Evolutionary conservation across 805 yeast genomes (phyloP).

Genomic region (Suhomyces emberorum): DNA sequence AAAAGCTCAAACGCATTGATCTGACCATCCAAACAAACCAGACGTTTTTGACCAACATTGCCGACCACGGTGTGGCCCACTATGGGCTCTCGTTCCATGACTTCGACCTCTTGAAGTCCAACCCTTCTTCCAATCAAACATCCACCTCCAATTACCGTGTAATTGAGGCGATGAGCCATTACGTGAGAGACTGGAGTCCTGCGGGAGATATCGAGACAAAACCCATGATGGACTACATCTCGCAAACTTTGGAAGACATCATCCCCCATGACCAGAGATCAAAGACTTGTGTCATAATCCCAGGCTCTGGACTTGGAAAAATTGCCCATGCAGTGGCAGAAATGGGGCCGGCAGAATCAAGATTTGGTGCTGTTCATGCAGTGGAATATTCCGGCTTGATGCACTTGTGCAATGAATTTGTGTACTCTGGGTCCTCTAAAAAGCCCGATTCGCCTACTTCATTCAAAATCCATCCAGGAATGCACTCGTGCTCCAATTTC

Average conservation of each 20-base stretch:
- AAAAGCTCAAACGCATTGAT: constrained; percentile 52
- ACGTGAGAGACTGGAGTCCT: constrained; percentile 72
- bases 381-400: constrained; percentile 75
- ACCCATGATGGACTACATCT: constrained; percentile 55
- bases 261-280: constrained; percentile 23
- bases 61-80: constrained; percentile 36
- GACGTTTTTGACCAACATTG: constrained; percentile 43
- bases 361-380: constrained; percentile 56
- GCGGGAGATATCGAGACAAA: constrained; percentile 46
- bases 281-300: constrained; percentile 59
- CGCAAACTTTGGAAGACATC: constrained; percentile 34
- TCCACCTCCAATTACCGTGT: constrained; percentile 40
- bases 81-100: constrained; percentile 45
- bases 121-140: constrained; percentile 4
- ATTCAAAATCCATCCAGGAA: constrained; percentile 40
- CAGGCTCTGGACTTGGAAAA: constrained; percentile 87
- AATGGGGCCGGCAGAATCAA: constrained; percentile 16
- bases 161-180: constrained; percentile 70
- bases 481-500: constrained; percentile 72
- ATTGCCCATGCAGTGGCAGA: constrained; percentile 61
- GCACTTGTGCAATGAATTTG: constrained; percentile 64
- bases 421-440: constrained; percentile 31
- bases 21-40: constrained; percentile 46
- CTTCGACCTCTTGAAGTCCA: constrained; percentile 13
- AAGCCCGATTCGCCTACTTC: background rate